Base-by-base conservation (phyloP, 805 yeast genomes). In the Suhomyces xylopsoci region DNA sequence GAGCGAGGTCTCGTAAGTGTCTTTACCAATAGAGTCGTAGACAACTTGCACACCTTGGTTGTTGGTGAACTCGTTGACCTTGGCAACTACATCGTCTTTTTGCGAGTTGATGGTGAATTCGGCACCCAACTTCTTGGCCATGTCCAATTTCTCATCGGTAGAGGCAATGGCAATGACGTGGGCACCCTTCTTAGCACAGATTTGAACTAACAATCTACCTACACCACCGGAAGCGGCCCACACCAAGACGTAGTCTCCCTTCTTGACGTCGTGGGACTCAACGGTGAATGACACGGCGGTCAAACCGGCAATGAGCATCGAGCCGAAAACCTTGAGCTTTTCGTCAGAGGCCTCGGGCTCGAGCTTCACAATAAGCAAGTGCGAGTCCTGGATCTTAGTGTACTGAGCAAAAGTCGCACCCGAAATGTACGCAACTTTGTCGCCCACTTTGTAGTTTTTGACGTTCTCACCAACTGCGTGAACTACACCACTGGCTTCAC, bases 161-260 rank as follows among this genome's bases (percentile, higher is more conserved):
- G 97, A 90, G 5, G 96, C 94, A 38, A 88, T 77, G 2, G 96
- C 97, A 69, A 92, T 90, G 45, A 84, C 91, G 57, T 81, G 84
- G 3, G 91, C 97, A 19, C 96, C 96, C 47, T 73, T 76, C 22
- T 69, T 62, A 28, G 76, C 67, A 48, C 87, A 69, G 68, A 91
- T 71, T 67, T 91, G 97, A 48, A 78, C 74, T 50, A 90, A 71
- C 17, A 89, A 59, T 49, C 81, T 78, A 5, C 98, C 98, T 48
- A 89, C 93, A 52, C 97, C 97, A 45, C 97, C 98, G 2, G 97
- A 97, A 7, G 97, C 97, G 3, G 97, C 97, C 74, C 91, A 90
- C 24, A 90, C 84, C 46, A 92, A 76, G 44, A 88, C 80, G 59
- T 70, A 79, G 53, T 93, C 97, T 50, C 83, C 92, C 64, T 80